A percentile compares a stretch with the other conserved stretches of the same genome.
These are phyloP conservation scores for Cyberlindnera mycetangii DNA, from an alignment of 805 yeast genomes.

Conservation along the genomic window DNA sequence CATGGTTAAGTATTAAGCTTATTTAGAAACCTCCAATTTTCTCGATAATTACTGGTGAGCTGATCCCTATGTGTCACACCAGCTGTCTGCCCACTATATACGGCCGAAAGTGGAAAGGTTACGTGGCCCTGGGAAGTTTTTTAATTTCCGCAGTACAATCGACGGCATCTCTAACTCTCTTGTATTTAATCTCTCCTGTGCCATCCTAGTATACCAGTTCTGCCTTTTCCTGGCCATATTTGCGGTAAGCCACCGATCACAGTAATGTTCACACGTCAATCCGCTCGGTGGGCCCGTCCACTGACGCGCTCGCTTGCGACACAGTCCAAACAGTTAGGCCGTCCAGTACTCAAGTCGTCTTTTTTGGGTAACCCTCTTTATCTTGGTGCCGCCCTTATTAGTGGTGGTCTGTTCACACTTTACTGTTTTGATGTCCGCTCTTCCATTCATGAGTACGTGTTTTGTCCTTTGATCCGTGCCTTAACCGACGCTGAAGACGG, in stretches of 20 bases:
- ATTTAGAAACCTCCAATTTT: no score
- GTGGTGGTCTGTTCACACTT: conserved; percentile 40
- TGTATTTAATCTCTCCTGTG: not conserved
- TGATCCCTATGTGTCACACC: not conserved
- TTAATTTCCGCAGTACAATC: not conserved
- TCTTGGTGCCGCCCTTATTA: conserved; percentile 9
- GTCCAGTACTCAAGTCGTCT: conserved; percentile 9
- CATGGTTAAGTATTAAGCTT: not conserved
- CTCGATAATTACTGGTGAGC: not conserved
- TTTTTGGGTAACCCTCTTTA: conserved; percentile 8
- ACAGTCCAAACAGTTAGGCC: conserved; percentile 4
- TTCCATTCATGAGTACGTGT: conserved; percentile 73
- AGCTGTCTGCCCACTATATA: not conserved
- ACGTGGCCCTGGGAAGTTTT: conserved; percentile 2
- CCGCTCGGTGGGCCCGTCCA: conserved; percentile 2
- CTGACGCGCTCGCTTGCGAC: conserved; percentile 7
- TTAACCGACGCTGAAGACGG: conserved; percentile 83
- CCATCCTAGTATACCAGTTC: not conserved
- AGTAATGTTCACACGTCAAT: conserved; percentile 4
- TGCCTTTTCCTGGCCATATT: not conserved
- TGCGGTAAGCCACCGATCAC: not conserved
- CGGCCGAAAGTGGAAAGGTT: conserved; percentile 4
- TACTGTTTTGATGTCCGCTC: conserved; percentile 77
- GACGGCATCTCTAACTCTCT: not conserved
- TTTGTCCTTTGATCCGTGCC: conserved; percentile 72